phyloP scores from a whole-genome alignment of 352 stramenopile genomes.

The Pythium monospermum region DNA sequence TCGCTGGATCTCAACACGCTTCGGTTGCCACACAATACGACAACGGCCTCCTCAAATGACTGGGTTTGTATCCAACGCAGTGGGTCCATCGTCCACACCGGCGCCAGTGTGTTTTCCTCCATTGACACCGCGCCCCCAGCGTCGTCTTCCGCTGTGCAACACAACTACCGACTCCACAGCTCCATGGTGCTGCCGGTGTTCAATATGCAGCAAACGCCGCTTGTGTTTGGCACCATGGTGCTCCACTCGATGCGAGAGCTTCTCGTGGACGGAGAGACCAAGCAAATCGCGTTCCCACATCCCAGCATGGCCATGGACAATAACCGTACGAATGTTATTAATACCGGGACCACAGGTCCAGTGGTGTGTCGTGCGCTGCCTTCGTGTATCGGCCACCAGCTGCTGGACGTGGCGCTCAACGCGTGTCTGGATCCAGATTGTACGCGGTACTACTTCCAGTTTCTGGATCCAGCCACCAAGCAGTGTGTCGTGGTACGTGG shows the following conservation, averaged over 20 bases:
- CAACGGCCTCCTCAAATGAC: constrained; percentile 8
- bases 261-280: constrained; percentile 36
- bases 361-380: constrained; percentile 16
- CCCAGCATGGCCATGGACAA: constrained; percentile 1
- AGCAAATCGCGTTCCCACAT: constrained; percentile 23
- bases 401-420: constrained; percentile 35
- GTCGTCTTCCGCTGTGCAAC: constrained; percentile 27
- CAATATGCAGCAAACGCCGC: constrained; percentile 62
- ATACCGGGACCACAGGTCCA: neutral
- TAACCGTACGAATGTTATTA: too few species aligned
- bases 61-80: constrained; percentile 52
- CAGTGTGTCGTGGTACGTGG: constrained; percentile 52
- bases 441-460: constrained; percentile 60
- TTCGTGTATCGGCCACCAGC: constrained; percentile 37
- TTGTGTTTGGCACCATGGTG: constrained; percentile 60
- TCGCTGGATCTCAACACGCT: constrained; percentile 41
- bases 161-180: constrained; percentile 48
- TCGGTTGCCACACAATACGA: constrained; percentile 22
- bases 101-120: constrained; percentile 38
- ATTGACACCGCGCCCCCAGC: constrained; percentile 44
- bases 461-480: constrained; percentile 35
- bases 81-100: constrained; percentile 48
- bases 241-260: constrained; percentile 39
- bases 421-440: constrained; percentile 57
- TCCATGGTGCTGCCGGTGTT: constrained; percentile 44